These are phyloP conservation scores for Cryphonectria nitschkei DNA, from an alignment of 2,329 filamentous ascomycete genomes.

Conservation along the genomic window DNA sequence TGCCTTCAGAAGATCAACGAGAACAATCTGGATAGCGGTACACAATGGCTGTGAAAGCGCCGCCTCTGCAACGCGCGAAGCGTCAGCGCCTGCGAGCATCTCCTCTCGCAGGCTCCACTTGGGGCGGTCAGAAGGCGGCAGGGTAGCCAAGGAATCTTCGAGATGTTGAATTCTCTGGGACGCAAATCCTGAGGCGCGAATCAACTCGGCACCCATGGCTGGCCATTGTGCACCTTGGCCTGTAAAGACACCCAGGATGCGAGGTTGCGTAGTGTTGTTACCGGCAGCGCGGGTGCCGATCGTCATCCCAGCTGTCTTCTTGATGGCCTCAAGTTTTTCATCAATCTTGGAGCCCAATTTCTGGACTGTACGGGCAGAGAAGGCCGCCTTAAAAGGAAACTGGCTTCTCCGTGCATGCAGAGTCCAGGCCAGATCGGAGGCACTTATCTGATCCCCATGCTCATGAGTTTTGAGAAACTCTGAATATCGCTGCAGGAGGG, in stretches of 20 bases:
- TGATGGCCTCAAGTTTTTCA: background rate
- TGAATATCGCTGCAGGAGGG: constrained; percentile 31
- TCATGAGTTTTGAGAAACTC: constrained; percentile 30
- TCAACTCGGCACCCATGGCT: constrained; percentile 38
- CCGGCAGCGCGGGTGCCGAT: background rate
- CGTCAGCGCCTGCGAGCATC: constrained; percentile 16
- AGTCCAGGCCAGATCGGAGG: constrained; percentile 34
- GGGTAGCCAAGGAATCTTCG: constrained; percentile 1
- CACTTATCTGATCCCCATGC: constrained; percentile 12
- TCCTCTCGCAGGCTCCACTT: constrained; percentile 20
- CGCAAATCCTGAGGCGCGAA: constrained; percentile 35
- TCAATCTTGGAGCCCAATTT: background rate
- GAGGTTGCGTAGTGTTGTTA: background rate
- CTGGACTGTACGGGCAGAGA: constrained; percentile 30
- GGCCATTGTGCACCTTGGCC: constrained; percentile 42
- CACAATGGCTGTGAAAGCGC: constrained; percentile 3
- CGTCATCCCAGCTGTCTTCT: too few species aligned
- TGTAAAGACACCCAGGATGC: constrained; percentile 36
- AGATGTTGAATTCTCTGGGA: constrained; percentile 7
- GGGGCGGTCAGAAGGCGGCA: constrained; percentile 14
- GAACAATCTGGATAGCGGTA: constrained; percentile 42
- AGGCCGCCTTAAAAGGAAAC: constrained; percentile 33
- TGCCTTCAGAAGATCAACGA: constrained; percentile 39
- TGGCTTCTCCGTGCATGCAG: constrained; percentile 33
- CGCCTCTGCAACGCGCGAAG: constrained; percentile 25